phyloP scores from a whole-genome alignment of 2,329 filamentous ascomycete species.

The Teratosphaeria viscida region DNA sequence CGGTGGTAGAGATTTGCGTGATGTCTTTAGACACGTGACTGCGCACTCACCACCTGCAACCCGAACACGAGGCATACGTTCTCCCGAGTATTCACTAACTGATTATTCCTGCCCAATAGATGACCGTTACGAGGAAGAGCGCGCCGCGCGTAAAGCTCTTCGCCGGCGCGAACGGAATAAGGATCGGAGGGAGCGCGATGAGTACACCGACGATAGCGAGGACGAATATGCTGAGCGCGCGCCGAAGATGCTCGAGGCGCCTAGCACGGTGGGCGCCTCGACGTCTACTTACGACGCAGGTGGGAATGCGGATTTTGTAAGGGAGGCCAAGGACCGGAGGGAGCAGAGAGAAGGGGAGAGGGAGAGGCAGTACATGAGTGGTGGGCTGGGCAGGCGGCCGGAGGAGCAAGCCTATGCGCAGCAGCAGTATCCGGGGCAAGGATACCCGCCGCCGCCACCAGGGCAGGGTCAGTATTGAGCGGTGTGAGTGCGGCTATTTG shows the following conservation, averaged over 20 bases:
- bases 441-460: background rate
- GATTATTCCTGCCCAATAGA: slow-evolving; percentile 12
- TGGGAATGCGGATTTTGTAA: slow-evolving; percentile 17
- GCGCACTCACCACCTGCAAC: background rate
- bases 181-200: slow-evolving; percentile 22
- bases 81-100: slow-evolving; percentile 4
- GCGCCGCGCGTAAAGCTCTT: slow-evolving; percentile 16
- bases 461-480: background rate
- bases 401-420: slow-evolving; percentile 1
- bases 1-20: background rate
- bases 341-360: slow-evolving; percentile 17
- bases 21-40: slow-evolving; percentile 1
- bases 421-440: background rate
- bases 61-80: background rate
- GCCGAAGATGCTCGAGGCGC: slow-evolving; percentile 26
- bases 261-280: slow-evolving; percentile 7
- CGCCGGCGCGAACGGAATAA: slow-evolving; percentile 16
- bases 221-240: slow-evolving; percentile 21
- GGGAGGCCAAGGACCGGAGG: slow-evolving; percentile 17
- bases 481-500: background rate
- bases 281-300: slow-evolving; percentile 5
- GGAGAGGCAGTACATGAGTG: slow-evolving; percentile 18
- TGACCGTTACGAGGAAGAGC: slow-evolving; percentile 23
- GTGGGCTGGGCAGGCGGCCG: slow-evolving; percentile 15
- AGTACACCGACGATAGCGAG: slow-evolving; percentile 25